phyloP scores from a whole-genome alignment of 1,284 basidiomycete species.

The Microbotryum lychnidis-dioicae region DNA sequence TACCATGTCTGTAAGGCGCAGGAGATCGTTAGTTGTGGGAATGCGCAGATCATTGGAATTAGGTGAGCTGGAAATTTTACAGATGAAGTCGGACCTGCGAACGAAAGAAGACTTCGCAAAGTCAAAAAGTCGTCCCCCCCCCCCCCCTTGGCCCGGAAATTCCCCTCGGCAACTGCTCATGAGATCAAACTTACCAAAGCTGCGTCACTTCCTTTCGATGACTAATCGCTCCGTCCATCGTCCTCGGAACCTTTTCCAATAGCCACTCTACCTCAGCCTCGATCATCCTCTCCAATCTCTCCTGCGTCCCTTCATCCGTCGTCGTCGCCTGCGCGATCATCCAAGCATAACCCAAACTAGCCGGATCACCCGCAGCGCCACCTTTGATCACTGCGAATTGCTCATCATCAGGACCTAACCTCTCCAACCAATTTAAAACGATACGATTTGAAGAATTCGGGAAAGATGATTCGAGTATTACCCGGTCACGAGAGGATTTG shows the following conservation, averaged over 20 bases:
- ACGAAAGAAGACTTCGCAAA: too few relatives aligned
- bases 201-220: slow-evolving; percentile 29
- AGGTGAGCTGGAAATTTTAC: too few relatives aligned
- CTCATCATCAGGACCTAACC: background rate
- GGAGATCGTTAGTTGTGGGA: too few relatives aligned
- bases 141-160: too few relatives aligned
- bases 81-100: too few relatives aligned
- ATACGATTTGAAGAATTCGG: slow-evolving; percentile 12
- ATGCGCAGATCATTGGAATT: too few relatives aligned
- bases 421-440: slow-evolving; percentile 18
- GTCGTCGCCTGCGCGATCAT: slow-evolving; percentile 12
- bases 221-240: slow-evolving; percentile 39
- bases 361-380: slow-evolving; percentile 28
- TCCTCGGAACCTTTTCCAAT: slow-evolving; percentile 51
- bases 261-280: slow-evolving; percentile 61
- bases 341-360: slow-evolving; percentile 24
- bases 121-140: too few relatives aligned
- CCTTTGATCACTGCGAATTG: slow-evolving; percentile 18
- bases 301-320: too few relatives aligned
- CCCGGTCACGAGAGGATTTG: slow-evolving; percentile 5
- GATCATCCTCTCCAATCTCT: too few relatives aligned
- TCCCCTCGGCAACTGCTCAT: too few relatives aligned
- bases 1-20: slow-evolving; percentile 51
- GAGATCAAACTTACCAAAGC: slow-evolving; percentile 30
- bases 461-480: background rate